Base-by-base conservation (phyloP, 257 asterid genomes). In the Rauvolfia tetraphylla region DNA sequence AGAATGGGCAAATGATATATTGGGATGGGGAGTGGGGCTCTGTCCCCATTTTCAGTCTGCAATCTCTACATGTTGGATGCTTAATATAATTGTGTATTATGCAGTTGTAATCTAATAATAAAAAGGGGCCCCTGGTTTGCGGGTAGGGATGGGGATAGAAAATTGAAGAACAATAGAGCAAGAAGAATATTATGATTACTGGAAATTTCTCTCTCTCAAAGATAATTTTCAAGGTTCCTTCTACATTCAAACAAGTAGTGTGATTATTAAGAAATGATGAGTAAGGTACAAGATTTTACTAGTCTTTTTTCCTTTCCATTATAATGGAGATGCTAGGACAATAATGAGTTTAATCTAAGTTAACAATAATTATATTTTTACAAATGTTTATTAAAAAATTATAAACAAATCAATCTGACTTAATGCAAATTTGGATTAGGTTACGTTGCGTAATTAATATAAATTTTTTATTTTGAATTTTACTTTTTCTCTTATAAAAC, bases 1-100 rank as follows among this genome's bases (percentile, higher is more conserved):
- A 66, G 61, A 70, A 70, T 70, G 74, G 38, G 39, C 74, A 17
- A 41, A 42, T 42, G 73, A 68, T 39, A 69, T 25, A 33, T 62
- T 29, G 68, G 68, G 69, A 33, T 70, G 59, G 17, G 17, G 29
- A 70, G 59, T 27, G 41, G 69, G 74, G 41, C 39, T 27, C 36
- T 7, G 23, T 14, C 38, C 73, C 57, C 33, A 41, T 51, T 51
- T 49, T 22, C 7, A 53, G 27, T 25, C 18, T 25, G 38, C 67
- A 59, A 27, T 27, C 18, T 13, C 39, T 70, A 7, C 2, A 48
- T 15, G 8, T 53, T 20, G 59, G 42, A 27, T 46, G n/a, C n/a
- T n/a, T n/a, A n/a, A 29, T 46, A 25, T 70, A 29, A 42, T 42
- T 46, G 25, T 27, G 23, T 62, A 2, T 33, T 12, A 59, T 59